Evolutionary conservation across 2,329 filamentous ascomycete genomes (phyloP).

Genomic region (Arthrobotrys pseudoclavata): DNA sequence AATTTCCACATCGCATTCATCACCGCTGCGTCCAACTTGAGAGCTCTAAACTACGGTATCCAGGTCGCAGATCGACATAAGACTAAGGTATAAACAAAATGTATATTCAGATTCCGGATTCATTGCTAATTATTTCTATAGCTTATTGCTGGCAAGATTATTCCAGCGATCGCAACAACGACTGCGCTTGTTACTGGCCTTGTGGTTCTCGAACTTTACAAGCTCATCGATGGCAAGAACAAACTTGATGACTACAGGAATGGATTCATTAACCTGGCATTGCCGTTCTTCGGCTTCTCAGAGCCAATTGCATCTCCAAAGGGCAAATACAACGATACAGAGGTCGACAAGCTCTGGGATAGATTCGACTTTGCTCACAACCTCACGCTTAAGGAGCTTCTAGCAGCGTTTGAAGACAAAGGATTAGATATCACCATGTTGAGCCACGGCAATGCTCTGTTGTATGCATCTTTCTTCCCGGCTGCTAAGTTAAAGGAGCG

Average conservation of each 20-base stretch:
- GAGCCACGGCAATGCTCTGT: conserved; percentile 93
- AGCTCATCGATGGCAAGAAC: conserved; percentile 95
- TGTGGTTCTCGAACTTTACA: conserved; percentile 93
- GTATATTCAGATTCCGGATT: background rate
- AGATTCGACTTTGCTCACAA: conserved; percentile 86
- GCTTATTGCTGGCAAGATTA: conserved; percentile 98
- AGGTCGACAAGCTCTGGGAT: conserved; percentile 97
- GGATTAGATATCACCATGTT: conserved; percentile 91
- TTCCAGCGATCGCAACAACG: conserved; percentile 96
- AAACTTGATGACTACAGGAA: conserved; percentile 99
- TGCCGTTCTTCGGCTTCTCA: conserved; percentile 98
- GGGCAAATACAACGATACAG: conserved; percentile 83
- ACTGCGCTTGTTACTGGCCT: conserved; percentile 95
- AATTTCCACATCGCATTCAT: conserved; percentile 99
- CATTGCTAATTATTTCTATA: conserved; percentile 15
- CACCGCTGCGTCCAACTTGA: conserved; percentile 93
- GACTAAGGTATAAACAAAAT: conserved; percentile 77
- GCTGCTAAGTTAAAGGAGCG: conserved; percentile 86
- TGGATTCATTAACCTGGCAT: conserved; percentile 93
- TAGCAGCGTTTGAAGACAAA: conserved; percentile 83
- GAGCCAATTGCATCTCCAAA: conserved; percentile 96
- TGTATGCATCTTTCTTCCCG: conserved; percentile 94
- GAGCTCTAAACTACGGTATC: conserved; percentile 98
- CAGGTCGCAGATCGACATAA: conserved; percentile 91
- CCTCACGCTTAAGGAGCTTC: conserved; percentile 84